phyloP scores from a whole-genome alignment of 1,284 basidiomycete species.

The Ceratobasidium theobromae region DNA sequence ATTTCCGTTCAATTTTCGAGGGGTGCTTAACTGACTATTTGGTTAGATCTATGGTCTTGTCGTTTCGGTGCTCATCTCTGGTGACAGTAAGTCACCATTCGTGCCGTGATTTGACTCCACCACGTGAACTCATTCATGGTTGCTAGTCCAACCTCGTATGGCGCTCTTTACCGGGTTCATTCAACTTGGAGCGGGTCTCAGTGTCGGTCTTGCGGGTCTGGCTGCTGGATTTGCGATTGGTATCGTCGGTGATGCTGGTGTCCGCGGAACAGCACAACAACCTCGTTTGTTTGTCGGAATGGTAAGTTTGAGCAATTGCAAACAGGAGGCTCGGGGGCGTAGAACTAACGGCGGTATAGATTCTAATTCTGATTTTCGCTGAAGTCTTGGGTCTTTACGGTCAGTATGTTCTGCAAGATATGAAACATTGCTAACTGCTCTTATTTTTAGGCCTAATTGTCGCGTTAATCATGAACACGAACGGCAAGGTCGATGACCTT shows the following conservation, averaged over 20 bases:
- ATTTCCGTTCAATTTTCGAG: slow-evolving; percentile 14
- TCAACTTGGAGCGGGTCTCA: slow-evolving; percentile 85
- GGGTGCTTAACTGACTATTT: neutral
- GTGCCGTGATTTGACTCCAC: too few species aligned
- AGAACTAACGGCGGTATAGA: slow-evolving; percentile 43
- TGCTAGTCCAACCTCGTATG: slow-evolving; percentile 41
- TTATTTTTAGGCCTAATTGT: slow-evolving; percentile 69
- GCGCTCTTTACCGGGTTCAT: slow-evolving; percentile 83
- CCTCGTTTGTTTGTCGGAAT: slow-evolving; percentile 90
- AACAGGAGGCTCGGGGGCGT: neutral
- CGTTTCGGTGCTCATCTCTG: slow-evolving; percentile 85
- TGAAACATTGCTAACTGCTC: slow-evolving; percentile 2
- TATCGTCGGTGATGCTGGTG: slow-evolving; percentile 94
- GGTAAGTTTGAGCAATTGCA: slow-evolving; percentile 45
- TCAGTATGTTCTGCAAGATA: neutral
- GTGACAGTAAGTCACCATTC: slow-evolving; percentile 60
- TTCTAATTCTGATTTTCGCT: slow-evolving; percentile 78
- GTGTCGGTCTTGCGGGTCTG: slow-evolving; percentile 84
- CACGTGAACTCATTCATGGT: slow-evolving; percentile 10
- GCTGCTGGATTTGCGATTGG: slow-evolving; percentile 95
- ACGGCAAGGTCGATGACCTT: slow-evolving; percentile 32
- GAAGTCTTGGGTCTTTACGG: slow-evolving; percentile 82
- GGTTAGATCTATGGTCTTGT: slow-evolving; percentile 78
- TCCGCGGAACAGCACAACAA: slow-evolving; percentile 87
- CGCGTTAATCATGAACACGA: slow-evolving; percentile 84